phyloP scores from a whole-genome alignment of 75 land plant genomes.

The Cunninghamia lanceolata region DNA sequence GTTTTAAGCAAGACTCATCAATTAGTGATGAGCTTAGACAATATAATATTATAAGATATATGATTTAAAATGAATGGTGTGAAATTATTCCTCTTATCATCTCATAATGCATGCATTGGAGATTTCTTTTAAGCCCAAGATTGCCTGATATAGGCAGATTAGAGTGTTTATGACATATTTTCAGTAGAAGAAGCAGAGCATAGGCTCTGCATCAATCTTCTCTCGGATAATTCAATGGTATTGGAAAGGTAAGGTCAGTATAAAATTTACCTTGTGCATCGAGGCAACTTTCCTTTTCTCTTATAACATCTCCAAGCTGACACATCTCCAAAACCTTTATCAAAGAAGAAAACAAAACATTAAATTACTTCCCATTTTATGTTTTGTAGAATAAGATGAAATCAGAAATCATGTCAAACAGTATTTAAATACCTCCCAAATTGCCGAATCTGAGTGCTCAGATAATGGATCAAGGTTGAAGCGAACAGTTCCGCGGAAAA shows the following conservation, averaged over 20 bases:
- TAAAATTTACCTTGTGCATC: slow-evolving; percentile 11
- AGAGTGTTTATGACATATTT: too few relatives aligned
- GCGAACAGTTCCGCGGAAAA: slow-evolving; percentile 51
- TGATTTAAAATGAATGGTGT: too few relatives aligned
- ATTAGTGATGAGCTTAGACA: too few relatives aligned
- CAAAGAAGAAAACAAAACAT: neutral
- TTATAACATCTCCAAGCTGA: slow-evolving; percentile 40
- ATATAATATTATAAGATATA: too few relatives aligned
- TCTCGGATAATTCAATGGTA: neutral
- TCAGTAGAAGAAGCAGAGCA: too few relatives aligned
- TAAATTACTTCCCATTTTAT: neutral
- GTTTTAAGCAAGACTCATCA: too few relatives aligned
- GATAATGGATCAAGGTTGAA: slow-evolving; percentile 40
- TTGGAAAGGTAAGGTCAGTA: neutral
- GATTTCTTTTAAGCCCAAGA: too few relatives aligned
- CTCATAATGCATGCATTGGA: too few relatives aligned
- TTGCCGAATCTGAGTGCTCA: slow-evolving; percentile 33
- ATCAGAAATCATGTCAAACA: neutral
- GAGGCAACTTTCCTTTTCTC: slow-evolving; percentile 19
- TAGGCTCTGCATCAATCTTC: neutral
- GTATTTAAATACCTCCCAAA: slow-evolving; percentile 40
- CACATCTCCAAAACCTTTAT: slow-evolving; percentile 36
- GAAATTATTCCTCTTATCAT: too few relatives aligned
- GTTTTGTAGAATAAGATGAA: neutral
- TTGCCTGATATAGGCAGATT: too few relatives aligned